Percentiles rank a stretch among this genome's conserved stretches.
Evolutionary conservation across 2,329 filamentous ascomycete species (phyloP).

Genomic region (Tolypocladium ovalisporum): DNA sequence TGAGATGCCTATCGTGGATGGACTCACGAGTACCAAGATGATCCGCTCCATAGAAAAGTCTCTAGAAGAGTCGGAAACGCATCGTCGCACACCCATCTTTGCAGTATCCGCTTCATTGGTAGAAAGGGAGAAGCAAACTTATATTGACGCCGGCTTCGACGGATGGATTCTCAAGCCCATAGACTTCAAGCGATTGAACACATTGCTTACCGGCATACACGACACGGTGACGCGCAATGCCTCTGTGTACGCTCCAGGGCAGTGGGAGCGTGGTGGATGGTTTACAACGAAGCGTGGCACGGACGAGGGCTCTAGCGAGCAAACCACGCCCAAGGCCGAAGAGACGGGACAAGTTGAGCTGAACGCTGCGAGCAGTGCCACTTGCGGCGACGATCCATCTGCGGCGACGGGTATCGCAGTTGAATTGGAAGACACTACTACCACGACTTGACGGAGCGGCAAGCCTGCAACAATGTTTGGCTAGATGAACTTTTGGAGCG

Average conservation of each 20-base stretch:
- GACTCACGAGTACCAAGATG: conserved; percentile 70
- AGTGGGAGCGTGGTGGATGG: conserved; percentile 85
- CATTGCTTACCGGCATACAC: conserved; percentile 58
- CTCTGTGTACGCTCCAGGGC: conserved; percentile 58
- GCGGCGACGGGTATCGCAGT: background rate
- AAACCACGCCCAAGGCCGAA: conserved; percentile 16
- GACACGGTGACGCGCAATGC: conserved; percentile 44
- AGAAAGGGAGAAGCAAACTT: conserved; percentile 57
- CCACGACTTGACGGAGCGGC: background rate
- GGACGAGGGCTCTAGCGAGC: conserved; percentile 8
- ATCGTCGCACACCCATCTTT: conserved; percentile 67
- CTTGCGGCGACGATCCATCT: background rate
- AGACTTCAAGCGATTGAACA: conserved; percentile 63
- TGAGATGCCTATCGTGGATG: conserved; percentile 92
- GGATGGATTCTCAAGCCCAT: conserved; percentile 88
- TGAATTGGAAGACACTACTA: background rate
- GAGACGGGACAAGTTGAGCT: background rate
- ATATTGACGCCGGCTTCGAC: conserved; percentile 72
- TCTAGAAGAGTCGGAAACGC: conserved; percentile 36
- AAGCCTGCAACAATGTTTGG: background rate
- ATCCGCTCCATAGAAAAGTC: conserved; percentile 64
- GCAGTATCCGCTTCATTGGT: conserved; percentile 76
- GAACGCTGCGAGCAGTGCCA: background rate
- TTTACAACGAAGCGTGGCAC: conserved; percentile 31
- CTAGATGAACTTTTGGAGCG: background rate